Evolutionary conservation across 1,139 yeast species (phyloP), one percentile per base, ranked within the genome.

Genomic region (Geotrichum restrictum): DNA sequence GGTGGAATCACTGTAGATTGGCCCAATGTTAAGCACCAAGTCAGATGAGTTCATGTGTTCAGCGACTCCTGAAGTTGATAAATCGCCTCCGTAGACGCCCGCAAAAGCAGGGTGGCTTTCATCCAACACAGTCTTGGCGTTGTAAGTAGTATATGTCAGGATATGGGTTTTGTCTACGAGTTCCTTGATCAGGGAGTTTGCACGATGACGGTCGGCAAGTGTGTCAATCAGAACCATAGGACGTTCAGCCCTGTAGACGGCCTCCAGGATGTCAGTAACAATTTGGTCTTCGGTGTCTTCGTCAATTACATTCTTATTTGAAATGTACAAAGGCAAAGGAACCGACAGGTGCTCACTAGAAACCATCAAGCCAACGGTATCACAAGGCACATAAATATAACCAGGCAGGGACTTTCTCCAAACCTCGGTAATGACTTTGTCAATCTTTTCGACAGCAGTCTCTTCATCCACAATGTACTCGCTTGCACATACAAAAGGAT

Each of bases 141-240:
- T 65, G 31, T 69, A 67, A 1, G 83, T 72, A 19, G 77, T 70
- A 61, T 69, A 77, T 49, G 75, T 71, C 57, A 77, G 75, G 51
- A 80, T 66, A 18, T 71, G 62, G 13, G 81, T 70, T 47, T 64
- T 64, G 6, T 71, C 65, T 21, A 85, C 74, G 38, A 88, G 71
- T 27, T 69, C 58, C 55, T 74, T 72, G 41, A 83, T 69, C n/a
- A 68, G 59, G 1, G 64, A 61, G 32, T 75, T 71, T 36, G 72
- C 70, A 18, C 74, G 74, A 60, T 76, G 81, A 56, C 93, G 76
- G 53, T 80, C 78, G 13, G 83, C 74, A 55, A 85, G 74, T n/a
- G 81, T 76, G 64, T 88, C 96, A 11, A 79, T 84, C 49, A 86
- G 64, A 27, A 88, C 68, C 2, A 85, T 77, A 11, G 96, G 94